Evolutionary conservation across 768 basidiomycete genomes (phyloP).

Genomic region (Glaciozyma antarctica): DNA sequence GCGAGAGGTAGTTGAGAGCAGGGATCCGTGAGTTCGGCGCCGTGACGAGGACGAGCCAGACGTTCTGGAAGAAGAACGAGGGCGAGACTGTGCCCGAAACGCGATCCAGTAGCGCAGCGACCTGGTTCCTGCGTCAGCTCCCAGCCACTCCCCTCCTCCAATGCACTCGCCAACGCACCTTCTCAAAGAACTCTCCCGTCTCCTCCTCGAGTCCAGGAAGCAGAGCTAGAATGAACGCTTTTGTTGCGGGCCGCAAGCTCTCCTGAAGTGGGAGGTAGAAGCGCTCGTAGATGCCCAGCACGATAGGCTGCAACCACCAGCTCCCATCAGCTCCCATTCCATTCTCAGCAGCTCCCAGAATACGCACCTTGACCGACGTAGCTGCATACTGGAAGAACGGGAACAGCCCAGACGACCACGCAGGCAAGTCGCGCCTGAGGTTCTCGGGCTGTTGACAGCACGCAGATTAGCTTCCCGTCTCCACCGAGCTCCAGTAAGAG

Average conservation of each 20-base stretch:
- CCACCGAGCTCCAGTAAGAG: neutral
- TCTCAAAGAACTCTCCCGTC: constrained; percentile 90
- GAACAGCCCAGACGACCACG: constrained; percentile 94
- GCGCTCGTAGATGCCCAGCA: constrained; percentile 84
- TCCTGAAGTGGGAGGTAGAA: constrained; percentile 79
- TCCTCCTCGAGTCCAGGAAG: constrained; percentile 96
- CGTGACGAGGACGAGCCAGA: constrained; percentile 89
- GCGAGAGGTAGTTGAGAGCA: constrained; percentile 74
- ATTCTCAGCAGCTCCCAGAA: neutral
- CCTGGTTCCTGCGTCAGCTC: constrained; percentile 44
- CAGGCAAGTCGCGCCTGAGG: constrained; percentile 66
- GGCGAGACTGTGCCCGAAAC: constrained; percentile 74
- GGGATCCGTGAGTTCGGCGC: constrained; percentile 75
- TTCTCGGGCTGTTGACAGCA: constrained; percentile 60
- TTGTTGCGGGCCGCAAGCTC: constrained; percentile 76
- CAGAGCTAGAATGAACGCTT: constrained; percentile 84
- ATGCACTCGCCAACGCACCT: constrained; percentile 17
- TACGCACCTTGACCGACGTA: constrained; percentile 81
- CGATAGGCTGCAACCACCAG: constrained; percentile 52
- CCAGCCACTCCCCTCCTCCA: no score
- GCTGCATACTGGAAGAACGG: constrained; percentile 98
- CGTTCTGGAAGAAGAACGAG: constrained; percentile 87
- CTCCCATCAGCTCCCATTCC: neutral
- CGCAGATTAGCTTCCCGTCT: neutral
- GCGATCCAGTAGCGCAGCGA: constrained; percentile 66